Base-by-base conservation (phyloP, 768 basidiomycete species). In the Paxillus rubicundulus region DNA sequence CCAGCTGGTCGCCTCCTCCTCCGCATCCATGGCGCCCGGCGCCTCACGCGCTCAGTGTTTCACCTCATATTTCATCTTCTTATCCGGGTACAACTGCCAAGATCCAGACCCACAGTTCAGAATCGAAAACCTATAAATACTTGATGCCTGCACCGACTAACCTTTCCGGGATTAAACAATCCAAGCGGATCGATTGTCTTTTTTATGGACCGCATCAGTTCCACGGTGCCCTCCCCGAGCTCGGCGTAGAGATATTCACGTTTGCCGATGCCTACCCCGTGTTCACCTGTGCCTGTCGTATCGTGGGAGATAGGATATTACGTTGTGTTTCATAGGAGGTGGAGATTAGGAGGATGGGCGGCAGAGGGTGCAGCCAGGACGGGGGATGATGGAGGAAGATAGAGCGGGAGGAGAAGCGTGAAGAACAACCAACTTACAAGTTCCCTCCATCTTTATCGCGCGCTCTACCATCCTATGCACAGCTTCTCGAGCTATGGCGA, bases 251-350 rank as follows among this genome's bases (percentile, higher is more conserved):
- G 76, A 63, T 86, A 95, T 54, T 86, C 77, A 53, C 80, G 82
- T 73, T 94, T 94, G 5, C 92, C 92, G 9, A 93, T 74, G 0
- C 92, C 92, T 7, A 94, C 89, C 2, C 92, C 92, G 61, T 94
- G 92, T 61, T 94, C 92, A 4, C 89, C 89, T 0, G 85, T 87
- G 58, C 84, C 85, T 86, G 41, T 10, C 10, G 32, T 30, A n/a
- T 32, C 20, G 7, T 24, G 12, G 32, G 13, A 14, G 27, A 43
- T 9, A 10, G 18, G 5, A 37, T 36, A 18, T 18, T 46, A 18
- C 8, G 12, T 38, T 4, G 17, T 43, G 40, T 24, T 24, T 24
- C 24, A 24, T 24, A 24, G 33, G 30, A 27, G 27, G n/a, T 46
- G 18, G 16, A 57, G 20, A 45, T 12, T 5, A 14, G 12, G 33